Evolutionary conservation across 768 basidiomycete species (phyloP).

Genomic region (Boletellus ananiceps): DNA sequence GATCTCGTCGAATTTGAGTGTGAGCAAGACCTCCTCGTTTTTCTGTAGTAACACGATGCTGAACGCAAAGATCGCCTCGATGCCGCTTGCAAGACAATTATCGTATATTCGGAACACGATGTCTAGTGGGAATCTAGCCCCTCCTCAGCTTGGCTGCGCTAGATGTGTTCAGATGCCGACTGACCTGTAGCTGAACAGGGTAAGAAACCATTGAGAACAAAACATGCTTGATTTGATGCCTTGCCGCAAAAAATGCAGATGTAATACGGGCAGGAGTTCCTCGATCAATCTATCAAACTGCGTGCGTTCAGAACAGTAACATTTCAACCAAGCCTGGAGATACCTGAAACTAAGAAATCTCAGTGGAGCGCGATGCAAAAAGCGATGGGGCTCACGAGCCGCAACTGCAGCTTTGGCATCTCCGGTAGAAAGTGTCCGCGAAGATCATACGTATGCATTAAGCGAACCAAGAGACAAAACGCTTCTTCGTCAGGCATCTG

Average conservation of each 20-base stretch:
- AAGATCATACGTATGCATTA: conserved; percentile 96
- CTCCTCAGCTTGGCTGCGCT: not conserved
- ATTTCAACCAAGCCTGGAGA: conserved; percentile 4
- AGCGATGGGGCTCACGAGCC: conserved; percentile 54
- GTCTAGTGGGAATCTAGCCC: conserved; percentile 80
- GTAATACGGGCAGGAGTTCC: conserved; percentile 86
- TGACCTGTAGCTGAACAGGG: conserved; percentile 91
- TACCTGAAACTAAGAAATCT: conserved; percentile 55
- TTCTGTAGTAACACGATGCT: conserved; percentile 81
- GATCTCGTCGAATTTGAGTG: conserved; percentile 89
- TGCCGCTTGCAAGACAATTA: conserved; percentile 92
- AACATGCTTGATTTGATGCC: conserved; percentile 98
- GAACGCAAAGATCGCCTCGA: conserved; percentile 96
- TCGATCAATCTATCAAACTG: conserved; percentile 94
- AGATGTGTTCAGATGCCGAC: conserved; percentile 13
- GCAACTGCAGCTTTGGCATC: conserved; percentile 95
- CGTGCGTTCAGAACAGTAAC: conserved; percentile 14
- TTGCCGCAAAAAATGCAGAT: conserved; percentile 89
- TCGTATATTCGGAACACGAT: conserved; percentile 97
- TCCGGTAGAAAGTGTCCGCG: conserved; percentile 97
- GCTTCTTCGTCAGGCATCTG: conserved; percentile 99
- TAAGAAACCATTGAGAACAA: conserved; percentile 98
- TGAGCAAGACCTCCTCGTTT: conserved; percentile 76
- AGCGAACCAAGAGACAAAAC: conserved; percentile 87
- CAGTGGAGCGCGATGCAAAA: not conserved